Percentiles rank a stretch among this genome's conserved stretches.
Conservation (phyloP, 345 rosid genomes). For the Eucalyptus globulus region DNA sequence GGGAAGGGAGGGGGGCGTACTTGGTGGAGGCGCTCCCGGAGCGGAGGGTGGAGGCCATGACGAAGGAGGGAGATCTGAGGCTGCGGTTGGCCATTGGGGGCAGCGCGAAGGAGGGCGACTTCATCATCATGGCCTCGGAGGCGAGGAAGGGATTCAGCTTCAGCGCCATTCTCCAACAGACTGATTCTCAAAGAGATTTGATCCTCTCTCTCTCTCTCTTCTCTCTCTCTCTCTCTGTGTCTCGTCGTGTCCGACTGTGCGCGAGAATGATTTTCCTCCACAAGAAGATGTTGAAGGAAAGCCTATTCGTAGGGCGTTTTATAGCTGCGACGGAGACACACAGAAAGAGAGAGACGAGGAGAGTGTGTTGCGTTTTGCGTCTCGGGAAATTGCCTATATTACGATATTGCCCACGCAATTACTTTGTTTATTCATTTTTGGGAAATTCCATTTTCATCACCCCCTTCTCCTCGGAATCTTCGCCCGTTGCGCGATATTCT, state of each 20-base stretch:
- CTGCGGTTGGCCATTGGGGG: conserved; percentile 35
- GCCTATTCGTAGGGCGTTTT: background rate
- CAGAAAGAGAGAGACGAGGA: background rate
- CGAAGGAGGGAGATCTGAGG: conserved; percentile 70
- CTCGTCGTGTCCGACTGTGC: background rate
- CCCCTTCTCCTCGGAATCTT: background rate
- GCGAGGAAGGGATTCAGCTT: conserved; percentile 44
- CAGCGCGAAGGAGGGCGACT: conserved; percentile 38
- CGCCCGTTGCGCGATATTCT: background rate
- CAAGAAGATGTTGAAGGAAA: background rate
- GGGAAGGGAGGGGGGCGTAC: background rate
- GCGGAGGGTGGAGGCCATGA: conserved; percentile 63
- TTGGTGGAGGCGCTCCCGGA: conserved; percentile 43
- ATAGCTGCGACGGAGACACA: background rate
- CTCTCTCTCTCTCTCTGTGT: background rate
- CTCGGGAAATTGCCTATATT: background rate
- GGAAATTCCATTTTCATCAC: background rate
- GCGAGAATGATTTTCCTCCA: background rate
- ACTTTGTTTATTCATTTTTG: background rate
- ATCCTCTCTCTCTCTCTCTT: background rate
- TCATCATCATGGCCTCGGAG: conserved; percentile 38
- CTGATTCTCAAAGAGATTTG: background rate
- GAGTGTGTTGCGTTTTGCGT: background rate
- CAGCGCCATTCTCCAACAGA: conserved; percentile 34
- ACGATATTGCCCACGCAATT: background rate